Percentiles rank a stretch among this genome's conserved stretches.
Evolutionary conservation across 305 asterid genomes (phyloP).

Genomic region (Caryopteris hybrid): DNA sequence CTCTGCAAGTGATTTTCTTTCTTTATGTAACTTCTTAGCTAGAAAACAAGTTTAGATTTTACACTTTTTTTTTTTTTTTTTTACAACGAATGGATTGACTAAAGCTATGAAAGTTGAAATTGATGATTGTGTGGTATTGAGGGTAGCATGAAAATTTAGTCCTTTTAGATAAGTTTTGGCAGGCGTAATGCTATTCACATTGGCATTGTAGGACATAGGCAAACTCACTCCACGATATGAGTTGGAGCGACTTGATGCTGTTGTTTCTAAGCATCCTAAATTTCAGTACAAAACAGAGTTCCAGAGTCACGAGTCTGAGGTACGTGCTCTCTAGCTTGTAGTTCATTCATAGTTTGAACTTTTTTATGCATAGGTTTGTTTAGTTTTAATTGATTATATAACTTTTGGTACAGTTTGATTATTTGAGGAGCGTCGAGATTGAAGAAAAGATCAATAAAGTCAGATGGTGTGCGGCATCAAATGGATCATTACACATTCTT

Average conservation of each 20-base stretch:
- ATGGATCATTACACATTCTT: slow-evolving; percentile 53
- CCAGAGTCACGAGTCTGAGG: slow-evolving; percentile 96
- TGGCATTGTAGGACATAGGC: slow-evolving; percentile 37
- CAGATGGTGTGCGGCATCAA: slow-evolving; percentile 54
- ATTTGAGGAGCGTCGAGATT: slow-evolving; percentile 80
- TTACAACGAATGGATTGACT: too few relatives aligned
- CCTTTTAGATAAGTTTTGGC: background rate
- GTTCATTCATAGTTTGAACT: background rate
- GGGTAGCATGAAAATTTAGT: slow-evolving; percentile 8
- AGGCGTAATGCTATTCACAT: background rate
- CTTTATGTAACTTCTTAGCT: background rate
- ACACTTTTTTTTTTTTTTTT: too few relatives aligned
- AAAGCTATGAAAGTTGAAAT: too few relatives aligned
- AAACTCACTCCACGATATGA: slow-evolving; percentile 43
- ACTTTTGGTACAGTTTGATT: slow-evolving; percentile 63
- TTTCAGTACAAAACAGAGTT: slow-evolving; percentile 77
- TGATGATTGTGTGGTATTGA: slow-evolving; percentile 17
- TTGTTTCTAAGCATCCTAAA: slow-evolving; percentile 41
- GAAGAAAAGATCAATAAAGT: slow-evolving; percentile 76
- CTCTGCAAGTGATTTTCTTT: background rate
- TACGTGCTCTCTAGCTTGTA: slow-evolving; percentile 21
- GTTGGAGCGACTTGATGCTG: slow-evolving; percentile 49
- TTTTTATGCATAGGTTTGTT: background rate
- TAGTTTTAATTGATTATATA: slow-evolving; percentile 22
- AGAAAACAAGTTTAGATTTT: background rate